Evolutionary conservation across 208 protist species (phyloP), one percentile per base, ranked within the genome.

Genomic region (Trypanosoma grayi): DNA sequence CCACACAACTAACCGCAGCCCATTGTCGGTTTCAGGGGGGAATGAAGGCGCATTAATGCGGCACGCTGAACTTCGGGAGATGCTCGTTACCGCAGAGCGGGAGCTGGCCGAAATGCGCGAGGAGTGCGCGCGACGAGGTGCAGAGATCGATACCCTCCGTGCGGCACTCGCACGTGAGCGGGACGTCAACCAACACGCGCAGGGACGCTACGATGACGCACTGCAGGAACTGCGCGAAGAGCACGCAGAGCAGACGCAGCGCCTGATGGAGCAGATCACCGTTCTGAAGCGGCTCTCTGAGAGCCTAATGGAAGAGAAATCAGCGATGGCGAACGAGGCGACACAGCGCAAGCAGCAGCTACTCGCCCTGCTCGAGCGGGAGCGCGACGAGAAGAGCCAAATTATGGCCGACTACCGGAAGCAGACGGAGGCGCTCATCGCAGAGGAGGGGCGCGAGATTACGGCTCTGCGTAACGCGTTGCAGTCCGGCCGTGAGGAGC

Each of bases 351-450:
- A 89, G 69, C 71, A 75, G 65, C 77, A 92, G 46, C 74, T 95
- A 25, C 65, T 89, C 14, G 67, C 60, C 8, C 60, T 95, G 34
- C 65, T 95, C 45, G 85, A 92, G n/a, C 62, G 73, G 27, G 88
- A 95, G 70, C 83, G 88, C 10, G 76, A 79, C 54, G 88, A 95
- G 61, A 92, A 95, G 67, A 79, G 79, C 56, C 79, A 78, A 43
- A 91, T 95, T 31, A 92, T 92, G 88, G 83, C 79, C 6, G 85
- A 90, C 59, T 95, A 95, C 66, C 74, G 88, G n/a, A 75, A 86
- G 47, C 82, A 95, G 67, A 95, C 88, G 11, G 85, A 95, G 71
- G 62, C 79, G 37, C 79, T 95, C 46, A 92, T 95, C 48, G 75
- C 78, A 14, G 85, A 95, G 66, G 85, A 95, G 53, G 88, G 85